These are phyloP conservation scores for Posidonia australis DNA, from an alignment of 106 monocot species.

Conservation along the genomic window DNA sequence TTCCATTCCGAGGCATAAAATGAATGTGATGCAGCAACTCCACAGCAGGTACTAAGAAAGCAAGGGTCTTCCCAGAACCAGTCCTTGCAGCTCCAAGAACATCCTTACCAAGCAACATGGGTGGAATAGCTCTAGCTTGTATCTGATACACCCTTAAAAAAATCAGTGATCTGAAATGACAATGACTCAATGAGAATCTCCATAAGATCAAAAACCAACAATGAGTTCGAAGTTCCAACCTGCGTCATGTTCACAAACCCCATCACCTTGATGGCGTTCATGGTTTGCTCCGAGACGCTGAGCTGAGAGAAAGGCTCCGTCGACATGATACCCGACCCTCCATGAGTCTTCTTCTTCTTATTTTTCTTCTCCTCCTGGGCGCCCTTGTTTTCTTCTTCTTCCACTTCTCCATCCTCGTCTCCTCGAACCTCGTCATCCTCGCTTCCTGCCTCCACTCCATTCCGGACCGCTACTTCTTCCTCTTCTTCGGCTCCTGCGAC, in stretches of 20 bases:
- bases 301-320: constrained; percentile 47
- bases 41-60: constrained; percentile 79
- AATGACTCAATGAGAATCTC: neutral
- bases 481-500: constrained; percentile 2
- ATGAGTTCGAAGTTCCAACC: constrained; percentile 12
- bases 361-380: constrained; percentile 17
- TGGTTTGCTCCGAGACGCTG: constrained; percentile 44
- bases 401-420: neutral
- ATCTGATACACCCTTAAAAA: constrained; percentile 35
- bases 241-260: constrained; percentile 79
- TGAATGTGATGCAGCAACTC: constrained; percentile 53
- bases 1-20: constrained; percentile 64
- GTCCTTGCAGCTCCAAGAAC: constrained; percentile 90
- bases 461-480: neutral
- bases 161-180: no score
- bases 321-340: constrained; percentile 45
- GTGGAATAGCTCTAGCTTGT: constrained; percentile 73
- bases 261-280: constrained; percentile 62
- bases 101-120: constrained; percentile 69
- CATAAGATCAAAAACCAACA: neutral
- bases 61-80: constrained; percentile 90
- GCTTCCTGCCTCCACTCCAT: neutral
- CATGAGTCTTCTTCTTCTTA: constrained; percentile 24
- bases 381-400: neutral
- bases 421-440: neutral